Conservation (phyloP, 495 filamentous ascomycete genomes). For the Neurospora sp. region DNA sequence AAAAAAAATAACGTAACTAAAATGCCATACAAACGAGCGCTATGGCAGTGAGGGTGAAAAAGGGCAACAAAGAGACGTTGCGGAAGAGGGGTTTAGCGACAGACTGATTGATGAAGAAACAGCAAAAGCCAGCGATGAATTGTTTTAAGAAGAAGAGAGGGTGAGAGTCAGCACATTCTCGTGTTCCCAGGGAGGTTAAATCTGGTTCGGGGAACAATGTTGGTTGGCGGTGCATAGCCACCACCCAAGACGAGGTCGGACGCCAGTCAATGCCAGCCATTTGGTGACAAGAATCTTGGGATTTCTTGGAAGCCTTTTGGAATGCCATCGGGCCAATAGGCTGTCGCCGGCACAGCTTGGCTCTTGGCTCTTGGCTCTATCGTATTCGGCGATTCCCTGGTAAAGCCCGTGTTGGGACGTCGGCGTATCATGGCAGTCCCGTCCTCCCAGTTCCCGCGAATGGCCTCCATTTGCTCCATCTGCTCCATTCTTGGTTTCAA, state of each 20-base stretch:
- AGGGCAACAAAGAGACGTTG: background rate
- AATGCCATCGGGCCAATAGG: background rate
- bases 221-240: conserved; percentile 14
- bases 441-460: background rate
- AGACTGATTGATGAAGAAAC: background rate
- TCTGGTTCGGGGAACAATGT: background rate
- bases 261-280: background rate
- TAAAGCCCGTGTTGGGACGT: background rate
- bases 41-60: conserved; percentile 5
- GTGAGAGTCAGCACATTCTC: background rate
- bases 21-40: conserved; percentile 9
- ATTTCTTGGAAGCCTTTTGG: conserved; percentile 6
- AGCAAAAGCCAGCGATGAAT: background rate
- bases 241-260: conserved; percentile 6
- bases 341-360: background rate
- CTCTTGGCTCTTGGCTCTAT: background rate
- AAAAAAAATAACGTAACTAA: conserved; percentile 4
- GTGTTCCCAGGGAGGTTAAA: background rate
- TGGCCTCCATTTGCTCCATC: background rate
- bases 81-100: background rate
- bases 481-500: background rate
- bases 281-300: background rate
- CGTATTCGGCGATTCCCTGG: background rate
- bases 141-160: background rate
- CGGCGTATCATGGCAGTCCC: background rate